phyloP scores from a whole-genome alignment of 495 filamentous ascomycete genomes.

The Hyaloscypha finlandica region DNA sequence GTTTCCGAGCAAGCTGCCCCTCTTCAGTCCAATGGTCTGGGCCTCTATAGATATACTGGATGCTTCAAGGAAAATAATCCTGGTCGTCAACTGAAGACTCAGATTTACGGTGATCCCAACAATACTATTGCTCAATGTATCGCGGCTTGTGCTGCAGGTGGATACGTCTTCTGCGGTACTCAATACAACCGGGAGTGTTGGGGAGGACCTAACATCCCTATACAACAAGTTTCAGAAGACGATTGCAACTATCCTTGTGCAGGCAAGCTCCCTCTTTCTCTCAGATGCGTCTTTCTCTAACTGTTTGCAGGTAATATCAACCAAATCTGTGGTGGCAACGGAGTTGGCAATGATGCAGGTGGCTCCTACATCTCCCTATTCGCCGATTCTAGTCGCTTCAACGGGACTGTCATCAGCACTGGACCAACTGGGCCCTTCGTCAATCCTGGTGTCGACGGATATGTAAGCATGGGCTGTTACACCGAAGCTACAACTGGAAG shows the following conservation, averaged over 20 bases:
- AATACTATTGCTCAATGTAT: conserved; percentile 43
- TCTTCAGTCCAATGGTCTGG: conserved; percentile 35
- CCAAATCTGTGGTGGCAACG: conserved; percentile 43
- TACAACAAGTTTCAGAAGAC: conserved; percentile 35
- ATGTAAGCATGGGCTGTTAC: conserved; percentile 41
- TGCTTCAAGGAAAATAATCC: conserved; percentile 46
- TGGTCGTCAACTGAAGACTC: conserved; percentile 39
- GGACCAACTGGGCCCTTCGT: conserved; percentile 25
- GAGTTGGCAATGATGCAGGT: conserved; percentile 31
- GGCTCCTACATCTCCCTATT: conserved; percentile 42
- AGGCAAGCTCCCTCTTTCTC: neutral
- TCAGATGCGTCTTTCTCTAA: too few species aligned
- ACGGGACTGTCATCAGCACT: conserved; percentile 11
- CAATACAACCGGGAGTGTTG: conserved; percentile 54
- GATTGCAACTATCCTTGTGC: conserved; percentile 41
- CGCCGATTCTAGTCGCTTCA: conserved; percentile 20
- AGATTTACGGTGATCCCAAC: conserved; percentile 37
- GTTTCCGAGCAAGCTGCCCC: conserved; percentile 43
- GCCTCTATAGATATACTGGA: conserved; percentile 42
- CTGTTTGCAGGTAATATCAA: conserved; percentile 31
- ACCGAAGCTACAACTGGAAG: conserved; percentile 39
- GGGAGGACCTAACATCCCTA: conserved; percentile 34
- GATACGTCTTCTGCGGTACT: conserved; percentile 49
- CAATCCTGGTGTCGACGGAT: conserved; percentile 34
- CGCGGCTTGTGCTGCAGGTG: conserved; percentile 37